These are phyloP conservation scores for Erysiphe pulchra DNA, from an alignment of 2,329 filamentous ascomycete species.

Conservation along the genomic window DNA sequence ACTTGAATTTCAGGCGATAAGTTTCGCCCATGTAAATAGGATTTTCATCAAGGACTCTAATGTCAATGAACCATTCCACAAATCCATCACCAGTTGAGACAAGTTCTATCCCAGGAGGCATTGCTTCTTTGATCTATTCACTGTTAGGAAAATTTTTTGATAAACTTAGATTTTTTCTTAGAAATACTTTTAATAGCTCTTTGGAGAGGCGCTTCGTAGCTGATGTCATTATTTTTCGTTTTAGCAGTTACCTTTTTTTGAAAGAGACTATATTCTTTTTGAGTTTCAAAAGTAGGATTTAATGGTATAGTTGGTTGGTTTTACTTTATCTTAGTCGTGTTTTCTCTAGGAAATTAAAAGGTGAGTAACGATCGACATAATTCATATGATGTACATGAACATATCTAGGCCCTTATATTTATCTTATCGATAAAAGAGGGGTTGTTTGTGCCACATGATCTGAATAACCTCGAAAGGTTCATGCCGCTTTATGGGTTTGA, in stretches of 20 bases:
- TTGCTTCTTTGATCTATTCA: constrained; percentile 10
- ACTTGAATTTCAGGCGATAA: constrained; percentile 71
- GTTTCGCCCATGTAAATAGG: constrained; percentile 60
- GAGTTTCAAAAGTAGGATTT: too few relatives aligned
- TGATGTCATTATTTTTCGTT: constrained; percentile 7
- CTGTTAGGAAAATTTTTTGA: neutral
- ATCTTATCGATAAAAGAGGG: too few relatives aligned
- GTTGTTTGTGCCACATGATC: too few relatives aligned
- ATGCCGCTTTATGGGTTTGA: too few relatives aligned
- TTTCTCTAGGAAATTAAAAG: too few relatives aligned
- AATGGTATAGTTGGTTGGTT: too few relatives aligned
- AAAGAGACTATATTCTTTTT: neutral
- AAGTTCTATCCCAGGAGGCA: constrained; percentile 47
- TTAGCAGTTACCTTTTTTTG: neutral
- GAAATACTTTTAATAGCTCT: constrained; percentile 29
- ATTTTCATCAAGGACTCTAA: constrained; percentile 70
- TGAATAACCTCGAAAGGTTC: too few relatives aligned
- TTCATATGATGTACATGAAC: too few relatives aligned
- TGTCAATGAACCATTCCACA: constrained; percentile 79
- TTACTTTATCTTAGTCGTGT: too few relatives aligned
- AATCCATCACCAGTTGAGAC: constrained; percentile 39
- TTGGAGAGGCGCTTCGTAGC: constrained; percentile 32
- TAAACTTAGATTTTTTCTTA: neutral
- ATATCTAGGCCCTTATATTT: too few relatives aligned
- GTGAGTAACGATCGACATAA: too few relatives aligned